These are phyloP conservation scores for Viridothelium virens DNA, from an alignment of 495 filamentous ascomycete genomes.

Conservation along the genomic window DNA sequence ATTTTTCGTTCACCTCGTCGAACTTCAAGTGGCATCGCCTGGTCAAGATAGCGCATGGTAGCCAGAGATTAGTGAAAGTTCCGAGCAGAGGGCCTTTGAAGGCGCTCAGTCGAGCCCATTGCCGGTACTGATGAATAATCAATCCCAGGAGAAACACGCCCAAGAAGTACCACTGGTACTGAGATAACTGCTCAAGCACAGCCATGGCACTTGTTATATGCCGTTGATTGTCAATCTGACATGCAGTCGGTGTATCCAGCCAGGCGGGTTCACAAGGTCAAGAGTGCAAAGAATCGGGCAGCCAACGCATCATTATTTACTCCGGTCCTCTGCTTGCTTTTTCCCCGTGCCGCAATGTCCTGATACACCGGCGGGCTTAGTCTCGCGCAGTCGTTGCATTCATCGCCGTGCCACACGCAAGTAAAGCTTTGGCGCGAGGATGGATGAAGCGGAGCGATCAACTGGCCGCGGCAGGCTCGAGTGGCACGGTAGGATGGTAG, in stretches of 20 bases:
- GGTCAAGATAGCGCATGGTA: not conserved
- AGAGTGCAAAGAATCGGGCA: not conserved
- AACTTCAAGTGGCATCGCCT: conserved; percentile 2
- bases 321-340: not conserved
- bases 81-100: not conserved
- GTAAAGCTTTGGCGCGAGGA: no score
- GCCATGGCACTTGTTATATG: not conserved
- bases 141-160: not conserved
- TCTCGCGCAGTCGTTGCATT: no score
- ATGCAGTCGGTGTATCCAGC: not conserved
- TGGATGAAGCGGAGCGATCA: no score
- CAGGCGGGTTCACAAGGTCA: not conserved
- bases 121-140: not conserved
- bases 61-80: not conserved
- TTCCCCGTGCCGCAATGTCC: not conserved
- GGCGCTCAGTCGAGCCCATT: not conserved
- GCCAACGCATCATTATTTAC: not conserved
- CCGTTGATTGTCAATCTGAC: not conserved
- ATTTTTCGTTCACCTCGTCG: not conserved
- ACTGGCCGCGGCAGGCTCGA: no score
- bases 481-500: no score
- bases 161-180: not conserved
- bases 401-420: no score
- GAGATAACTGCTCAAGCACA: not conserved
- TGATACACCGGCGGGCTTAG: no score